Percentiles rank a stretch among this genome's conserved stretches.
Conservation (phyloP, 352 stramenopile genomes). For the Phytophthora cactorum region DNA sequence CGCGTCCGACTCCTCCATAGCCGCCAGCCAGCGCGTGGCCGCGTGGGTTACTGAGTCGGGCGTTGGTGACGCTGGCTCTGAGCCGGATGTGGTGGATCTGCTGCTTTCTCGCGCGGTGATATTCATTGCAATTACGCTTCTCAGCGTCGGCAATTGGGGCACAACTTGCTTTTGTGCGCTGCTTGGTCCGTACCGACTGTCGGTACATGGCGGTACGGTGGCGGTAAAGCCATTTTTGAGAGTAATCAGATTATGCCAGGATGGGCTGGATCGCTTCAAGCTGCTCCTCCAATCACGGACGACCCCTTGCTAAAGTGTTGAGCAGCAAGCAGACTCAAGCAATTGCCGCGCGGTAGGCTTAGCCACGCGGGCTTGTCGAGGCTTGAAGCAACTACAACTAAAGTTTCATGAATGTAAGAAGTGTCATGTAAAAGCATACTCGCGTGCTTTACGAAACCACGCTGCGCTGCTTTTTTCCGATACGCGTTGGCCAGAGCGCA, state of each 20-base stretch:
- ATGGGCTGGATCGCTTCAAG: slow-evolving; percentile 14
- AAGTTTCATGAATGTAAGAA: too few species aligned
- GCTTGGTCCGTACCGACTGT: slow-evolving; percentile 18
- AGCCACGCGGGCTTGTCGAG: too few species aligned
- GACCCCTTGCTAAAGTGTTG: background rate
- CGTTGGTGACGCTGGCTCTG: slow-evolving; percentile 1
- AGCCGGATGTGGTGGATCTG: background rate
- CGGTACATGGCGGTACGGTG: slow-evolving; percentile 9
- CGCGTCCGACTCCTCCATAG: slow-evolving; percentile 26
- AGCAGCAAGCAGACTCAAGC: too few species aligned
- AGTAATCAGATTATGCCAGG: slow-evolving; percentile 20
- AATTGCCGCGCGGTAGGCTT: too few species aligned
- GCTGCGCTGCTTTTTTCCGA: too few species aligned
- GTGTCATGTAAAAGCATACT: too few species aligned
- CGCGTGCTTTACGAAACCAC: too few species aligned
- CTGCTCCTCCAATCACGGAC: slow-evolving; percentile 17
- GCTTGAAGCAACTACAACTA: too few species aligned
- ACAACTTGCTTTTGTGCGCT: slow-evolving; percentile 7
- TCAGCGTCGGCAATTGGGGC: too few species aligned
- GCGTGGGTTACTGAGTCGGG: slow-evolving; percentile 21
- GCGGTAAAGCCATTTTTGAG: background rate
- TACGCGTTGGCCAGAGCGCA: too few species aligned
- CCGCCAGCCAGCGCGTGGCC: slow-evolving; percentile 29
- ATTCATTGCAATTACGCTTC: slow-evolving; percentile 2
- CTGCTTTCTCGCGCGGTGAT: background rate